Evolutionary conservation across 192 early-diverging fungal genomes (phyloP).

Genomic region (Gigaspora rosea): DNA sequence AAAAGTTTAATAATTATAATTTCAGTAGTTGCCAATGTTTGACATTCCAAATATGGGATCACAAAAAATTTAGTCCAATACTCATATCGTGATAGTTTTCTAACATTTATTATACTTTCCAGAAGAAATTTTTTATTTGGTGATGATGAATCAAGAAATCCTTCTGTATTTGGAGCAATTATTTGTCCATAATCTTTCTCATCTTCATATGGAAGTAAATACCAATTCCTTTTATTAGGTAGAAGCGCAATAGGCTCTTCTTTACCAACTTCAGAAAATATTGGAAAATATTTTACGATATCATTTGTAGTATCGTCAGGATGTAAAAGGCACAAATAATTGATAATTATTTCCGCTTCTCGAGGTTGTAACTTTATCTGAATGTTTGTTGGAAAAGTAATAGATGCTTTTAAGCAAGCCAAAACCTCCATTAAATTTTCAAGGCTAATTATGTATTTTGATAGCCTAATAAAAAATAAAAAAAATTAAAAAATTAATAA

Average conservation of each 20-base stretch:
- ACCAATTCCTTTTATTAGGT: neutral
- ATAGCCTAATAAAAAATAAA: too few species aligned
- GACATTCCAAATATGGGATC: neutral
- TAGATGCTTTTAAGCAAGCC: too few species aligned
- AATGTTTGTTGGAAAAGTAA: too few species aligned
- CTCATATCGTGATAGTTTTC: neutral
- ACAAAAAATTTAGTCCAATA: conserved; percentile 1
- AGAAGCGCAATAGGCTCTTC: neutral
- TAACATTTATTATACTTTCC: neutral
- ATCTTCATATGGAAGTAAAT: neutral
- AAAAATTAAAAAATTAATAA: too few species aligned
- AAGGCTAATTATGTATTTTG: too few species aligned
- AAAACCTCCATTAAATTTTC: too few species aligned
- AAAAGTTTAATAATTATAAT: neutral
- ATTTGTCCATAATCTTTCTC: neutral
- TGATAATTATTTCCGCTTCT: too few species aligned
- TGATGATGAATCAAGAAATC: neutral
- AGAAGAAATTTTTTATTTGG: neutral
- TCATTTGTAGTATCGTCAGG: too few species aligned
- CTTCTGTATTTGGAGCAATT: neutral
- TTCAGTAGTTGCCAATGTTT: too few species aligned
- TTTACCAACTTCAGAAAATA: neutral
- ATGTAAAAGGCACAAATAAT: too few species aligned
- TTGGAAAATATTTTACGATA: conserved; percentile 1
- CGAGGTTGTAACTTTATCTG: too few species aligned